Base-by-base conservation (phyloP, 805 yeast genomes). In the Spathaspora girioi region DNA sequence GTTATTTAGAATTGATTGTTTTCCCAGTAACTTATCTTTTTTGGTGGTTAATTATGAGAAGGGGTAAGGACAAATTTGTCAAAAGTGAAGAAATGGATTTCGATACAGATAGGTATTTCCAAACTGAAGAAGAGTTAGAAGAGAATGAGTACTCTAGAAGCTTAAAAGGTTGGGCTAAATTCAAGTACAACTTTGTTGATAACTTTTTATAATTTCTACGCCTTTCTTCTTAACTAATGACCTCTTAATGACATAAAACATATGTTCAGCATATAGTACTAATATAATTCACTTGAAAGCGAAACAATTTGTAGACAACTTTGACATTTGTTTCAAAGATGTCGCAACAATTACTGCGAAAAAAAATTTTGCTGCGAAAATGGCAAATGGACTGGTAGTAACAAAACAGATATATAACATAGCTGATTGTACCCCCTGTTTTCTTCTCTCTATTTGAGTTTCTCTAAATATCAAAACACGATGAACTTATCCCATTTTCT, bases 71-170 rank as follows among this genome's bases (percentile, higher is more conserved):
- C 52, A 64, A 62, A 44, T 77, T 76, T 59, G 70, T 76, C 7
- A 70, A 63, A 50, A 57, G 60, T 7, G 72, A 71, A 53, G 80
- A 78, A 45, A 79, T 79, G 82, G 83, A 79, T 61, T 78, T 79
- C 50, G 81, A 71, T 43, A 70, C 80, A 5, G 83, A 78, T 54
- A 67, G 77, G 54, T 83, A 82, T 60, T 56, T 69, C 38, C 79
- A 77, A 53, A 72, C 78, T 11, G 74, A 70, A 45, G 83, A 80
- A 53, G 86, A 82, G 51, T 46, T 58, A n/a, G 65, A 57, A 12
- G 67, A 69, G 41, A 72, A 70, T 51, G 76, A 68, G 48, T 61
- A 66, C 45, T 66, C 69, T 15, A 74, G 70, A 32, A 59, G 59
- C 42, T 66, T 79, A 56, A 70, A 58, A 42, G 82, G 83, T 10